Evolutionary conservation across 2,329 filamentous ascomycete species (phyloP), one percentile per base, ranked within the genome.

Genomic region (Colletotrichum salicis): DNA sequence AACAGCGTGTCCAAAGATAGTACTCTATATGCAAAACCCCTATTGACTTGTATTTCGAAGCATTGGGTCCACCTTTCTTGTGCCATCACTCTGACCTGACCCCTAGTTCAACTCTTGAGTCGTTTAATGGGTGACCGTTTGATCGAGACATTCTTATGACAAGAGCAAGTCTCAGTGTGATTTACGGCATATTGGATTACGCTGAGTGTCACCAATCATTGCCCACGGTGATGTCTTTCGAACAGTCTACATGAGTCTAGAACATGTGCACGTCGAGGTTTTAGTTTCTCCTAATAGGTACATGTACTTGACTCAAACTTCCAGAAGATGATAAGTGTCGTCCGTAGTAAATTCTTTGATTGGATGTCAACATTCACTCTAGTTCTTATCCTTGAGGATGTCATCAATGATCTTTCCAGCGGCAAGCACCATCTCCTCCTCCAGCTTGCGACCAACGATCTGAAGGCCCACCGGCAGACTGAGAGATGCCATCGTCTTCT

Each of bases 351-450:
- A 41, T 0, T 15, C 13, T 2, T 15, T 48, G 27, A n/a, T 58
- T 24, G 2, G 5, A 33, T 22, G 1, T 13, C 22, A 10, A 22
- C 3, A 41, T 41, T 5, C 15, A 19, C 7, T n/a, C 12, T 29
- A 48, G 41, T 24, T 52, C 27, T 35, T n/a, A 11, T 10, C n/a
- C 19, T 22, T 12, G 22, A 70, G 7, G 1, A 61, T 15, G 51
- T 57, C 56, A 6, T 70, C 68, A n/a, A 70, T 62, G 5, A 52
- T n/a, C 37, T 70, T 70, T 1, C 63, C 68, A 41, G 68, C 68
- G 8, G 68, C 68, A 5, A 70, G 41, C 0, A 71, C 62, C 35
- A 27, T 52, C 27, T 73, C 71, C 0, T 73, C 71, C 31, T 66
- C 61, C 51, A 67, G n/a, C 5, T 64, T 70, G 4, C 67, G 61